Base-by-base conservation (phyloP, 2,329 filamentous ascomycete genomes). In the Chaetomium globosum region DNA sequence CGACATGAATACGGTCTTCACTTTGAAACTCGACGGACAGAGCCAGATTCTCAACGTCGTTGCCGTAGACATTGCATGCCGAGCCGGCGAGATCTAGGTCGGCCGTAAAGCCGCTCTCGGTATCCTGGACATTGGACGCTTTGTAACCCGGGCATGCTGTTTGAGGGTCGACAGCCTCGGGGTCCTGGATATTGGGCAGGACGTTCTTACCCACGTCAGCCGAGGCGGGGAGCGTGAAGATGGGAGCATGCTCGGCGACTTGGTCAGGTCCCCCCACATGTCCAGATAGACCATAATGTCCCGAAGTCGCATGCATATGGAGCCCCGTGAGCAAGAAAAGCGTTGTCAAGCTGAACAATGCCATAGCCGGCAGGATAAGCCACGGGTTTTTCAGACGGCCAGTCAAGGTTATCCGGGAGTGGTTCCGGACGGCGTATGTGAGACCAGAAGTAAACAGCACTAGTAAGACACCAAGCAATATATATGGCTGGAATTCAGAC, bases 31-130 rank as follows among this genome's bases (percentile, higher is more conserved):
- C 85, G 13, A 95, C 88, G 3, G 85, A 83, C 36, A 96, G 78
- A 43, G 82, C 83, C 57, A 96, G 79, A 4, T 83, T 79, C 28
- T 87, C 81, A 31, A 96, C 79, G 73, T 96, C 92, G 8, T 83
- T 89, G 0, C 92, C 92, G 69, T 94, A 96, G 26, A 87, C 84
- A 75, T 94, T 90, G 79, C 92, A 95, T 6, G 88, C 81, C 10
- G 80, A 72, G 0, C 91, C 91, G 8, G 89, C 89, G 12, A 96
- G 82, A 2, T 77, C 82, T 56, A 96, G 80, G 68, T 89, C 83
- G 1, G 91, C 92, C 0, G 85, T 90, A 61, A 95, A 78, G 9
- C 85, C 85, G 58, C 78, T 80, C 43, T 75, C 73, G 0, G 79
- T 84, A 59, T 80, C 76, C 59, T 79, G 75, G 16, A 91, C 80